Conservation (phyloP, 352 stramenopile genomes). For the Globisporangium middletonii region DNA sequence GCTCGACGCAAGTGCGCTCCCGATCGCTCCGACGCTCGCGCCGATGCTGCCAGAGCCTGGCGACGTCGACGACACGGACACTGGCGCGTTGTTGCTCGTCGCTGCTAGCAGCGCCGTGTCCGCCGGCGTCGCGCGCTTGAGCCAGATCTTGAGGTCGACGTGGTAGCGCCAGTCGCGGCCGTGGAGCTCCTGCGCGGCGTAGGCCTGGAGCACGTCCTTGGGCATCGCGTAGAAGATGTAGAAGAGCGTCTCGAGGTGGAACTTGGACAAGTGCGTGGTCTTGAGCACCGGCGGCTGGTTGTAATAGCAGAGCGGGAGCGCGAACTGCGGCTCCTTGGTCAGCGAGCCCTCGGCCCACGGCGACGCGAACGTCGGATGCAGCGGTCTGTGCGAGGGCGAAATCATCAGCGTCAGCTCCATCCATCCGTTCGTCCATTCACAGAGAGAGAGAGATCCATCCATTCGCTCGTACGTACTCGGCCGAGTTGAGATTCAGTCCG, state of each 20-base stretch:
- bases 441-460: not conserved
- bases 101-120: constrained; percentile 50
- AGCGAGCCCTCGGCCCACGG: constrained; percentile 67
- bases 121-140: constrained; percentile 79
- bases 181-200: constrained; percentile 86
- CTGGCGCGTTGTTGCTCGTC: constrained; percentile 12
- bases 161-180: constrained; percentile 97
- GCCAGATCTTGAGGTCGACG: constrained; percentile 96
- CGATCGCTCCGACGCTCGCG: constrained; percentile 60
- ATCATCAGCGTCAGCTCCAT: constrained; percentile 2
- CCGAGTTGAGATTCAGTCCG: constrained; percentile 79
- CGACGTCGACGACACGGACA: constrained; percentile 15
- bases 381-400: constrained; percentile 25
- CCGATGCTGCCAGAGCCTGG: constrained; percentile 25
- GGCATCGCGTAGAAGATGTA: constrained; percentile 99
- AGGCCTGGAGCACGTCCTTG: constrained; percentile 95
- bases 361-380: constrained; percentile 80
- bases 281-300: constrained; percentile 96
- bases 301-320: constrained; percentile 84
- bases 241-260: constrained; percentile 98
- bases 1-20: constrained; percentile 33
- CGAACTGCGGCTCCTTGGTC: constrained; percentile 82
- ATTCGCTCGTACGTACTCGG: constrained; percentile 50
- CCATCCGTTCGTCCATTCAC: not conserved
- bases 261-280: constrained; percentile 96